Conservation (phyloP, 1,284 basidiomycete genomes). For the Leccinum huronense region DNA sequence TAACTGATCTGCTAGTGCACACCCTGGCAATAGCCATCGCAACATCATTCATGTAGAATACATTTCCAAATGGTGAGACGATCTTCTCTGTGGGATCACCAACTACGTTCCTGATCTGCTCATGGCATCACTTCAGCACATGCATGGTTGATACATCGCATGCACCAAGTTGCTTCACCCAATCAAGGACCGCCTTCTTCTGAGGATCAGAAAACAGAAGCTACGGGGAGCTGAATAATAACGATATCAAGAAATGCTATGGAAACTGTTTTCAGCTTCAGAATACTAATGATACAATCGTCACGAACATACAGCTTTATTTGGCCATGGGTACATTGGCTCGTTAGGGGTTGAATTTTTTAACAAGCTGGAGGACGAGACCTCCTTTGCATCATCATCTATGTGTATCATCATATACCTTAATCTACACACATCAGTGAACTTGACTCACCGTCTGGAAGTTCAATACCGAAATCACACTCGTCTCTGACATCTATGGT, state of each 20-base stretch:
- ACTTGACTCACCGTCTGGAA: neutral
- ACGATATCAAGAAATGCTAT: neutral
- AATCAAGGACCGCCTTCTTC: slow-evolving; percentile 9
- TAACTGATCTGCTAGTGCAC: no score
- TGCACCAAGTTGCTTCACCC: slow-evolving; percentile 11
- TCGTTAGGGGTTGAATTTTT: neutral
- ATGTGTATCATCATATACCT: neutral
- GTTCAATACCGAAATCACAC: neutral
- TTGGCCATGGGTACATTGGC: slow-evolving; percentile 6
- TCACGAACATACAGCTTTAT: neutral
- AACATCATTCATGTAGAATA: slow-evolving; percentile 18
- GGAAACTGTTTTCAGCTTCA: neutral
- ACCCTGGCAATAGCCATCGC: slow-evolving; percentile 3
- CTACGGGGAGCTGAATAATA: slow-evolving; percentile 6
- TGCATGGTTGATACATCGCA: neutral
- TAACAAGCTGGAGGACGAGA: neutral
- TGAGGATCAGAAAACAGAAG: slow-evolving; percentile 9
- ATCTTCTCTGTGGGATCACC: slow-evolving; percentile 6
- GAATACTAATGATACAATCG: neutral
- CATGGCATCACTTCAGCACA: neutral
- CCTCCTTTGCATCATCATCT: neutral
- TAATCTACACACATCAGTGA: neutral
- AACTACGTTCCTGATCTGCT: neutral
- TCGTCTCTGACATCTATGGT: neutral
- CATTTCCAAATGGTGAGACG: neutral